Conservation (phyloP, 805 yeast species). For the Schizosaccharomyces lindneri region DNA sequence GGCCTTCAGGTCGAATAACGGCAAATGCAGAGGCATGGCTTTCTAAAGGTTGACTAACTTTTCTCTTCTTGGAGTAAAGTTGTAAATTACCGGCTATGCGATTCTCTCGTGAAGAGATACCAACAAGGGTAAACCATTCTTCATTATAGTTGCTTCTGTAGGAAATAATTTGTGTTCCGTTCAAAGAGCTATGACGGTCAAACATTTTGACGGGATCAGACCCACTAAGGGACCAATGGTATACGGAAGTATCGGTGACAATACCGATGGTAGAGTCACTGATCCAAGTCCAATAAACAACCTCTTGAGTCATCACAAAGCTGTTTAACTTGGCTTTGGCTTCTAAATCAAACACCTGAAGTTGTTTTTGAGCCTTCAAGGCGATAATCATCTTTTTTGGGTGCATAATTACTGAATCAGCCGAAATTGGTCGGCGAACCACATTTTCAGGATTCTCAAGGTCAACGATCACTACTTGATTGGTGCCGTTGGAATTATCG, state of each 20-base stretch:
- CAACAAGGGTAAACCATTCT: constrained; percentile 87
- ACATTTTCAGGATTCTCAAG: constrained; percentile 53
- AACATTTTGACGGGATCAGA: constrained; percentile 62
- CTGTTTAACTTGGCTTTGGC: constrained; percentile 76
- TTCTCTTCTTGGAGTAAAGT: constrained; percentile 64
- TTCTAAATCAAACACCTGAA: constrained; percentile 77
- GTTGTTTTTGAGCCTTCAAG: constrained; percentile 82
- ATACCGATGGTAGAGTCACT: constrained; percentile 49
- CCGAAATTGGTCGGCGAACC: constrained; percentile 80
- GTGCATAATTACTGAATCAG: constrained; percentile 93
- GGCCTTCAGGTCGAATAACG: constrained; percentile 45
- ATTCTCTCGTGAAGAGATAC: constrained; percentile 82
- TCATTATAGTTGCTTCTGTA: constrained; percentile 55
- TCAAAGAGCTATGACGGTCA: constrained; percentile 54
- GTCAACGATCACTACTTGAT: constrained; percentile 78
- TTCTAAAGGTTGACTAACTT: constrained; percentile 86
- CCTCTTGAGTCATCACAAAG: constrained; percentile 63
- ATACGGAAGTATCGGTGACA: constrained; percentile 53
- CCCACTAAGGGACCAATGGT: constrained; percentile 54
- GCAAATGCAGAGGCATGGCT: constrained; percentile 93
- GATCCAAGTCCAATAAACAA: constrained; percentile 91
- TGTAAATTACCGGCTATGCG: constrained; percentile 92
- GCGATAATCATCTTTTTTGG: constrained; percentile 76
- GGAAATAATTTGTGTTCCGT: constrained; percentile 67
- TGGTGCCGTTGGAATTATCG: constrained; percentile 31